phyloP scores from a whole-genome alignment of 108 stramenopile genomes.

The Skeletonema grethae region DNA sequence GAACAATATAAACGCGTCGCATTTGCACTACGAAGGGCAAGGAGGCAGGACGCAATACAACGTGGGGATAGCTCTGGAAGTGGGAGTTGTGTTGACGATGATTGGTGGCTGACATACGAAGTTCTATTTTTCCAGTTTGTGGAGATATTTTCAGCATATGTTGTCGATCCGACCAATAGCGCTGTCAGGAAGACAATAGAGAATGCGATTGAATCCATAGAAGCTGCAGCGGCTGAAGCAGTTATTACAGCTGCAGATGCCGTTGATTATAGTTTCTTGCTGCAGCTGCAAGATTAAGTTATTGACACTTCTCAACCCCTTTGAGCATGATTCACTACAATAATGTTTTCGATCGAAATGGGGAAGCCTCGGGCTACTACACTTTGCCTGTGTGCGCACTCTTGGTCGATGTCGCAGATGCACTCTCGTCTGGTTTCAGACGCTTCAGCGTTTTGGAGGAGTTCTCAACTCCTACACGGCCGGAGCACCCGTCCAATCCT shows the following conservation, averaged over 20 bases:
- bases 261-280: conserved; percentile 37
- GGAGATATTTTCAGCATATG: conserved; percentile 33
- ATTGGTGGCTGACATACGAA: conserved; percentile 36
- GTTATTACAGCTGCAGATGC: conserved; percentile 45
- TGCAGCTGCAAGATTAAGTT: conserved; percentile 37
- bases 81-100: conserved; percentile 11
- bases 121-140: conserved; percentile 37
- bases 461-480: too few species aligned
- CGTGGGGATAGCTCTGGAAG: conserved; percentile 17
- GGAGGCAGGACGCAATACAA: conserved; percentile 17
- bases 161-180: conserved; percentile 32
- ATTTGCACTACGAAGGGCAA: conserved; percentile 32
- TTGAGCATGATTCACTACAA: too few species aligned
- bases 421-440: too few species aligned
- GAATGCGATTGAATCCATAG: conserved; percentile 22
- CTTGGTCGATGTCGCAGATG: too few species aligned
- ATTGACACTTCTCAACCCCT: too few species aligned
- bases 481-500: too few species aligned
- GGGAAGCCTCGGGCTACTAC: too few species aligned
- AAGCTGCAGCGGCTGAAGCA: conserved; percentile 36
- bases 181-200: conserved; percentile 28
- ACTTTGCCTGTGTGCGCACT: too few species aligned
- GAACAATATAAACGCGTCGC: conserved; percentile 37
- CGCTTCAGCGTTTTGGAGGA: too few species aligned
- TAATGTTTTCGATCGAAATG: too few species aligned